A percentile compares a stretch with the other conserved stretches of the same genome.
phyloP scores from a whole-genome alignment of 495 filamentous ascomycete species.

The Xylaria scruposa region DNA sequence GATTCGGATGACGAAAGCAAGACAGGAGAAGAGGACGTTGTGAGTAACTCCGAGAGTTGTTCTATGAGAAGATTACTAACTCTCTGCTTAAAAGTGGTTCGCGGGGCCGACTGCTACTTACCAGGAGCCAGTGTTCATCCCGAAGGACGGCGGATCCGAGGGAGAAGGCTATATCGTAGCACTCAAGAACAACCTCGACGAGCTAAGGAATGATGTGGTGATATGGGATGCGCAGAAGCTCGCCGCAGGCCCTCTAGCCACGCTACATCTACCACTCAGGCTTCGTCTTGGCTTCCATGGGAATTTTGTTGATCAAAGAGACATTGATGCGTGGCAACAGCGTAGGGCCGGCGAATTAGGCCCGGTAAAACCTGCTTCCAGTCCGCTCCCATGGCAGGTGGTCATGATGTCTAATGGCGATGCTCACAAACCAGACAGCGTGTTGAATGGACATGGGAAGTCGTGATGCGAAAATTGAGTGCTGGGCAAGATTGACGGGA shows the following conservation, averaged over 20 bases:
- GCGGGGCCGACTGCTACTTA: slow-evolving; percentile 58
- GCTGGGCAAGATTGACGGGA: background rate
- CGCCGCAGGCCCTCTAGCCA: slow-evolving; percentile 51
- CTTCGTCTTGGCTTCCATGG: slow-evolving; percentile 54
- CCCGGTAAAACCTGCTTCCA: slow-evolving; percentile 46
- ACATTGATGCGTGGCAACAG: slow-evolving; percentile 52
- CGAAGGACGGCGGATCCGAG: slow-evolving; percentile 50
- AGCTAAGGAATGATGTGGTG: slow-evolving; percentile 56
- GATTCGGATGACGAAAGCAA: slow-evolving; percentile 36
- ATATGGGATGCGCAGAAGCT: slow-evolving; percentile 58
- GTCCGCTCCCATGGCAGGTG: slow-evolving; percentile 53
- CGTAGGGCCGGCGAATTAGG: slow-evolving; percentile 50
- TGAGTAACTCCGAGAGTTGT: background rate
- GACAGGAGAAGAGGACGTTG: slow-evolving; percentile 21
- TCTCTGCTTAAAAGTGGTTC: slow-evolving; percentile 48
- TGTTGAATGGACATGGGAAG: background rate
- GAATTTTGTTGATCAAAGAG: slow-evolving; percentile 54
- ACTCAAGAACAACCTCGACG: slow-evolving; percentile 61
- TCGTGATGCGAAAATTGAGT: background rate
- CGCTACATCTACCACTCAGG: slow-evolving; percentile 53
- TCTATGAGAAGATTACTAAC: slow-evolving; percentile 4
- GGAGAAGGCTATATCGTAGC: slow-evolving; percentile 64
- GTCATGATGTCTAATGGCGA: slow-evolving; percentile 11
- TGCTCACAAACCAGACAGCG: background rate
- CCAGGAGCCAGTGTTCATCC: slow-evolving; percentile 66